These are phyloP conservation scores for Rubia tinctorum DNA, from an alignment of 305 asterid genomes.

Conservation along the genomic window DNA sequence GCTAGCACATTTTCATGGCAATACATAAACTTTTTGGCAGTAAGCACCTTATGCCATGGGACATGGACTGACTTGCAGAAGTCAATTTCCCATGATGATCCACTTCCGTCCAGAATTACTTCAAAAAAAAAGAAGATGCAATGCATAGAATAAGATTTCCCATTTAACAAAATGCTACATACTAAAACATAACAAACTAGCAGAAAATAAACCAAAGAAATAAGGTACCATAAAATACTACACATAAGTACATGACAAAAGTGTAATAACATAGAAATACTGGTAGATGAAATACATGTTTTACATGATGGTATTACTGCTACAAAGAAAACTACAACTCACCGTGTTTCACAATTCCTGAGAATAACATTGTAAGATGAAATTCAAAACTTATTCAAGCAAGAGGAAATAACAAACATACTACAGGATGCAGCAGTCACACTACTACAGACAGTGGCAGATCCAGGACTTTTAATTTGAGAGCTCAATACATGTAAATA, in stretches of 20 bases:
- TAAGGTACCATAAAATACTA: neutral
- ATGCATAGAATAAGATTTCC: conserved; percentile 22
- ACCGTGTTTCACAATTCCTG: neutral
- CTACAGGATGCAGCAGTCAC: neutral
- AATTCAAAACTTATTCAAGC: neutral
- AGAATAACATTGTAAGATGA: neutral
- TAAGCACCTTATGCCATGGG: conserved; percentile 70
- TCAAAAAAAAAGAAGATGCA: conserved; percentile 8
- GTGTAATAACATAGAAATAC: neutral
- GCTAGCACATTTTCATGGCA: conserved; percentile 59
- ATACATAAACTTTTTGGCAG: conserved; percentile 60
- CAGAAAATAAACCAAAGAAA: neutral
- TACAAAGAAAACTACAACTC: neutral
- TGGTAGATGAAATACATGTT: neutral
- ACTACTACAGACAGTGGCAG: neutral
- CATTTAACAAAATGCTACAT: neutral
- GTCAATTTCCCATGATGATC: conserved; percentile 80
- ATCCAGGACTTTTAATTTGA: neutral
- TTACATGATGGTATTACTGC: neutral
- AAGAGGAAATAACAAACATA: neutral
- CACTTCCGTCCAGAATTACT: conserved; percentile 38
- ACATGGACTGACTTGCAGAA: conserved; percentile 61
- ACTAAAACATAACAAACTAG: neutral
- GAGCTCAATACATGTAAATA: neutral
- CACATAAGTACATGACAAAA: neutral